Conservation (phyloP, 352 stramenopile genomes). For the Pythium chondricola region DNA sequence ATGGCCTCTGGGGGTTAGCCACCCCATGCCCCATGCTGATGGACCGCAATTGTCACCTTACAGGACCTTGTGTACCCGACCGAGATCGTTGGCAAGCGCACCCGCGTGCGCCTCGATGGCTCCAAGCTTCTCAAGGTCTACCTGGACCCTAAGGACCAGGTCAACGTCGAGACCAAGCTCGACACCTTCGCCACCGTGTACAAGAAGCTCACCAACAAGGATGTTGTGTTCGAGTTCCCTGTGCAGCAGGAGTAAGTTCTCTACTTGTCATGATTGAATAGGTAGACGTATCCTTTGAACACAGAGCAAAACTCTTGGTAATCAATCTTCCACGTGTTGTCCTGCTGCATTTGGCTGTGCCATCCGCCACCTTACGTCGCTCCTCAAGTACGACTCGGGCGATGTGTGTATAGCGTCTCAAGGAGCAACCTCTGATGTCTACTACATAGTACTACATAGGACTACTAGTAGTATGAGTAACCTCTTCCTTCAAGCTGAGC, state of each 20-base stretch:
- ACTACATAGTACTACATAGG: too few species aligned
- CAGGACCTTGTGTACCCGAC: conserved; percentile 99
- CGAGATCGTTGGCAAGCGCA: conserved; percentile 99
- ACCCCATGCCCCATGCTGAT: conserved; percentile 87
- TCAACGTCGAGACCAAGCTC: conserved; percentile 99
- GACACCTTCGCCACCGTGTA: conserved; percentile 99
- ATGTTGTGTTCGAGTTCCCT: conserved; percentile 98
- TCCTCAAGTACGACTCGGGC: too few species aligned
- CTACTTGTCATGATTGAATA: too few species aligned
- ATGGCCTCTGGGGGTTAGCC: conserved; percentile 88
- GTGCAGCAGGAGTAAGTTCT: conserved; percentile 81
- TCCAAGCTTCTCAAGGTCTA: conserved; percentile 98
- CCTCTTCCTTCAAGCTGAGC: too few species aligned
- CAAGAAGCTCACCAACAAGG: conserved; percentile 99
- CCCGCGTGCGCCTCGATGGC: conserved; percentile 95
- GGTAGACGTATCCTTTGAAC: conserved; percentile 39
- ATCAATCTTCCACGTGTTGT: too few species aligned
- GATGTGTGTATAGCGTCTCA: too few species aligned
- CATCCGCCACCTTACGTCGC: too few species aligned
- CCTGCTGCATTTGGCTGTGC: too few species aligned
- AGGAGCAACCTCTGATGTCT: too few species aligned
- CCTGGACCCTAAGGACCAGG: conserved; percentile 97
- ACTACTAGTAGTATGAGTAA: too few species aligned
- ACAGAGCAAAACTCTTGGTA: conserved; percentile 42
- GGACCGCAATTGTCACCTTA: conserved; percentile 14